A percentile compares a stretch with the other conserved stretches of the same genome.
phyloP scores from a whole-genome alignment of 192 early-diverging fungal species.

The Spinellus fusiger region DNA sequence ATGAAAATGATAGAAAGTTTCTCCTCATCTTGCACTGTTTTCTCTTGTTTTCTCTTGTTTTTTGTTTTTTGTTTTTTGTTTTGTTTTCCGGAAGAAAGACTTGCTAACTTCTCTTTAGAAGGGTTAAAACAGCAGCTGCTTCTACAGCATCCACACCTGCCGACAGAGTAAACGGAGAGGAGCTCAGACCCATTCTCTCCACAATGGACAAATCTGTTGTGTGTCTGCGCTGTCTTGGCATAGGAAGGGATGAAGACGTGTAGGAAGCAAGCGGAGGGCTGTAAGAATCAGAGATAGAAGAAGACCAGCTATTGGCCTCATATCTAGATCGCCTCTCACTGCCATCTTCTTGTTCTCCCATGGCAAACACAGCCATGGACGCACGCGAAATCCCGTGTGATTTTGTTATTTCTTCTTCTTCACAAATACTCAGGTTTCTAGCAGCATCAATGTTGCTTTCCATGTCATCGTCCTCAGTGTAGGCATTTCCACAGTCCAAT shows the following conservation, averaged over 20 bases:
- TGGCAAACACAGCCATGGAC: background rate
- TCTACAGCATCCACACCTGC: constrained; percentile 29
- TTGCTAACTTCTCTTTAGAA: constrained; percentile 22
- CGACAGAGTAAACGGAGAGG: constrained; percentile 7
- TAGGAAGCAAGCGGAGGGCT: background rate
- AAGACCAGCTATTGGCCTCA: background rate
- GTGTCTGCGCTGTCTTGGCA: constrained; percentile 6
- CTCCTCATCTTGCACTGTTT: background rate
- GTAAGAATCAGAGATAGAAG: constrained; percentile 5
- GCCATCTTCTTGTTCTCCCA: background rate
- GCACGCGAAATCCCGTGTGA: background rate
- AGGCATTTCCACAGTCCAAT: background rate
- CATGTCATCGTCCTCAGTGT: background rate
- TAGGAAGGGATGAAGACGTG: background rate
- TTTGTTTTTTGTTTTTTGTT: too few species aligned
- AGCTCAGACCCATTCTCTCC: background rate
- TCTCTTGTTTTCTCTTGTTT: too few species aligned
- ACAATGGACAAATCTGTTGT: constrained; percentile 9
- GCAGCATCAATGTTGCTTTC: background rate
- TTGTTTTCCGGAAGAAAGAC: background rate
- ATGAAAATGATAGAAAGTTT: background rate
- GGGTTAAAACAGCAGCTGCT: constrained; percentile 26
- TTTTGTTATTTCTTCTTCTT: background rate
- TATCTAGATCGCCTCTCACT: background rate
- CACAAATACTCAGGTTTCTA: background rate